These are phyloP conservation scores for Auriscalpium vulgare DNA, from an alignment of 768 basidiomycete genomes.

Conservation along the genomic window DNA sequence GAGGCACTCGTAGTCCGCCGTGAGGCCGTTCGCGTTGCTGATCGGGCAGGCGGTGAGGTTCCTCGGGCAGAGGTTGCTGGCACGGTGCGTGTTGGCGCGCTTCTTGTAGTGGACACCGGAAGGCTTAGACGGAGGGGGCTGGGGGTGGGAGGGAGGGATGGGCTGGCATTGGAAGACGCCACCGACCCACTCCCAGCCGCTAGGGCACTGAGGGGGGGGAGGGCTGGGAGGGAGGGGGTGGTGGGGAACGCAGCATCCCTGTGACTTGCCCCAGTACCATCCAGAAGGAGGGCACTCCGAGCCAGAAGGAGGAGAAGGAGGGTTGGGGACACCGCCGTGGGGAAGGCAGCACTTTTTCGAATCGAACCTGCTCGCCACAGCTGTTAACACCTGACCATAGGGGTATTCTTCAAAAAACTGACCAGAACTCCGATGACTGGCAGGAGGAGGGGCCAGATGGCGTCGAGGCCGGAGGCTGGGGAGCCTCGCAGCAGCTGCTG, in stretches of 20 bases:
- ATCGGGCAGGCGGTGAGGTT: slow-evolving; percentile 53
- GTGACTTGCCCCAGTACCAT: slow-evolving; percentile 41
- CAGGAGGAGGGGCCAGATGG: not conserved
- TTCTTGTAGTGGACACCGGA: slow-evolving; percentile 26
- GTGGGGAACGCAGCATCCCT: slow-evolving; percentile 47
- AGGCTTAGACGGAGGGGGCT: slow-evolving; percentile 28
- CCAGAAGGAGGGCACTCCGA: slow-evolving; percentile 36
- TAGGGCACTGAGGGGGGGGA: slow-evolving; percentile 35
- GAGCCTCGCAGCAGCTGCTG: slow-evolving; percentile 4
- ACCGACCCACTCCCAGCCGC: slow-evolving; percentile 38
- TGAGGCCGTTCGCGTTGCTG: slow-evolving; percentile 23
- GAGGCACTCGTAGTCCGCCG: slow-evolving; percentile 52
- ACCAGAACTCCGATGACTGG: not conserved
- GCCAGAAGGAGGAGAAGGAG: slow-evolving; percentile 41
- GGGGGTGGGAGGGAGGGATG: slow-evolving; percentile 26
- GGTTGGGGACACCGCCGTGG: slow-evolving; percentile 30
- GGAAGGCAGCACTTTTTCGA: slow-evolving; percentile 36
- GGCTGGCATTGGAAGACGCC: slow-evolving; percentile 29
- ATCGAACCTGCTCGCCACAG: slow-evolving; percentile 19
- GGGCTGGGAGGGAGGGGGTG: slow-evolving; percentile 30
- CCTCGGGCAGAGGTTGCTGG: slow-evolving; percentile 39
- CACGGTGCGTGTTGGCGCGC: slow-evolving; percentile 29
- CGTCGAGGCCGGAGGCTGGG: not conserved
- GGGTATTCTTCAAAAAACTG: not conserved
- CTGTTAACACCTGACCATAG: not conserved